Percentiles rank a stretch among this genome's conserved stretches.
Evolutionary conservation across 805 yeast genomes (phyloP).

Genomic region (Metschnikowia borealis): DNA sequence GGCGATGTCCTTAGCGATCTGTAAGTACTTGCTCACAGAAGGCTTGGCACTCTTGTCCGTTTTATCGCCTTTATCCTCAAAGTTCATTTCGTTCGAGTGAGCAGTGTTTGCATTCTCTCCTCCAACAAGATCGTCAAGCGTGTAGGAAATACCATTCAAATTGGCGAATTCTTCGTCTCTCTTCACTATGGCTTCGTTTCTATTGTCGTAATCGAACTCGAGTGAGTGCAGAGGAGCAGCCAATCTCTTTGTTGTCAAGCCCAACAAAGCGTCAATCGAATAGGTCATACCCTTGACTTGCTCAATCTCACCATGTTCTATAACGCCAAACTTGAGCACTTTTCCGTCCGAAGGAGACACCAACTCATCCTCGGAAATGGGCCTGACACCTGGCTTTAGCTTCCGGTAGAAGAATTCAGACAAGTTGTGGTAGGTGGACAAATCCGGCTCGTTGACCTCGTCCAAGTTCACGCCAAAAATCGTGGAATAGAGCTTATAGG

Average conservation of each 20-base stretch:
- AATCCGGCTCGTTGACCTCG: slow-evolving; percentile 82
- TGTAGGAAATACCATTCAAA: slow-evolving; percentile 67
- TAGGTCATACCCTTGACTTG: slow-evolving; percentile 97
- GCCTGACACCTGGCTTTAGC: slow-evolving; percentile 73
- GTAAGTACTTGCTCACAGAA: slow-evolving; percentile 32
- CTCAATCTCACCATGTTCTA: slow-evolving; percentile 82
- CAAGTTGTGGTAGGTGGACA: slow-evolving; percentile 69
- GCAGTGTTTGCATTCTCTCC: slow-evolving; percentile 40
- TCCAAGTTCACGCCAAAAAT: slow-evolving; percentile 84
- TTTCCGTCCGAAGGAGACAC: slow-evolving; percentile 94
- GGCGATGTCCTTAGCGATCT: slow-evolving; percentile 40
- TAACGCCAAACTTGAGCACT: slow-evolving; percentile 77
- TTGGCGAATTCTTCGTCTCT: slow-evolving; percentile 74
- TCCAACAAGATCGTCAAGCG: slow-evolving; percentile 66
- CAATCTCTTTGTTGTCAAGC: slow-evolving; percentile 46
- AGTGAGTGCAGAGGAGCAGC: slow-evolving; percentile 56
- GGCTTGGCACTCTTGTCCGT: slow-evolving; percentile 34
- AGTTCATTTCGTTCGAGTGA: slow-evolving; percentile 46
- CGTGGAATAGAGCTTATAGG: slow-evolving; percentile 71
- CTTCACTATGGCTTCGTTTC: slow-evolving; percentile 41
- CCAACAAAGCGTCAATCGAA: slow-evolving; percentile 82
- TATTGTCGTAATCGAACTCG: slow-evolving; percentile 39
- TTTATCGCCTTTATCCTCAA: slow-evolving; percentile 68
- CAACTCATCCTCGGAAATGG: slow-evolving; percentile 60
- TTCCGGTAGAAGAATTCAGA: slow-evolving; percentile 89